Base-by-base conservation (phyloP, 768 basidiomycete species). In the Mycena amicta region DNA sequence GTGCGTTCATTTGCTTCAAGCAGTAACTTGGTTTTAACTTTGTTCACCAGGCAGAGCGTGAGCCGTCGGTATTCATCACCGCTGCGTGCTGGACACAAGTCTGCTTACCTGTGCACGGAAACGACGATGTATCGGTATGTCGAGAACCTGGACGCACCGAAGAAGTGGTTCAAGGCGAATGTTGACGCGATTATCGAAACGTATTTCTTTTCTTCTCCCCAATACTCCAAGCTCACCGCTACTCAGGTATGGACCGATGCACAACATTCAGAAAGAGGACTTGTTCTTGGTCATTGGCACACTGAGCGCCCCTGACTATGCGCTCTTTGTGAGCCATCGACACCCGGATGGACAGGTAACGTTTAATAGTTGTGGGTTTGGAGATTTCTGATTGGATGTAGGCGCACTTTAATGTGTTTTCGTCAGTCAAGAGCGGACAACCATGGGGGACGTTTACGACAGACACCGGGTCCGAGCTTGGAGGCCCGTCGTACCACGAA, bases 361-460 rank as follows among this genome's bases (percentile, higher is more conserved):
- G n/a, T n/a, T n/a, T n/a, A n/a, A n/a, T n/a, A n/a, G n/a, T n/a
- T n/a, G 69, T 69, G 39, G 52, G n/a, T 4, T 29, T 62, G 58
- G 22, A 8, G 51, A 28, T 56, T 27, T 55, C 15, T 23, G 45
- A 18, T 25, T 22, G 54, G 43, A 6, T 56, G 22, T 65, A 88
- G 79, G 83, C 78, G 4, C 83, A 87, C 67, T 92, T 93, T 74
- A 88, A 89, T 57, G 86, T 90, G 13, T 87, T 83, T 66, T 73
- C 82, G 3, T 72, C 79, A 1, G 73, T 81, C 2, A 77, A 72
- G 56, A 66, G 67, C 28, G 85, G 86, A 3, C 80, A 84, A 43
- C 81, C 85, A 1, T 94, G 92, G 92, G 92, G 92, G 5, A 79
- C 79, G 16, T 92, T 90, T 69, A 83, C 84, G 2, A 81, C 83